Conservation (phyloP, 441 rosid species). For the Populus trichocarpa region DNA sequence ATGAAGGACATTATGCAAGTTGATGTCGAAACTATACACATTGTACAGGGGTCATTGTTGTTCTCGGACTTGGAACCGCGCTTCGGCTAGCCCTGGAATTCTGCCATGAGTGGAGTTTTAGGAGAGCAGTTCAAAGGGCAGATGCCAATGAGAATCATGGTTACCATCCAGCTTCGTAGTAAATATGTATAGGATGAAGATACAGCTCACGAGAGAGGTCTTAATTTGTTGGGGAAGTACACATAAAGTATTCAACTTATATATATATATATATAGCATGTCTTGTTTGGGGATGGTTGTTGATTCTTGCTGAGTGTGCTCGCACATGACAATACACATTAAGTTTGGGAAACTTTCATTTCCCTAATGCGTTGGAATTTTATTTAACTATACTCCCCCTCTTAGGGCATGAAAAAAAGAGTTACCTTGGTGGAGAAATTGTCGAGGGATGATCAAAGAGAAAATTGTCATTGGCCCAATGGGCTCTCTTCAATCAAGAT, state of each 20-base stretch:
- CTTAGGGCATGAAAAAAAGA: not conserved
- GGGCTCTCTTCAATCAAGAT: not conserved
- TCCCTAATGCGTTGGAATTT: not conserved
- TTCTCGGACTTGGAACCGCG: constrained; percentile 88
- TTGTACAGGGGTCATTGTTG: constrained; percentile 68
- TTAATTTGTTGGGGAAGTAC: constrained; percentile 3
- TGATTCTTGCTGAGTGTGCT: constrained; percentile 9
- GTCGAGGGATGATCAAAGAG: not conserved
- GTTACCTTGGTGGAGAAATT: not conserved
- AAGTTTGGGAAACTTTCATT: not conserved
- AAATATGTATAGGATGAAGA: constrained; percentile 20
- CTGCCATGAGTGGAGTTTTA: constrained; percentile 78
- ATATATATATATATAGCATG: not conserved
- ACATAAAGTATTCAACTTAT: constrained; percentile 11
- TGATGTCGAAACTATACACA: constrained; percentile 12
- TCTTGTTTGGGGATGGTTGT: not conserved
- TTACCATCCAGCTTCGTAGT: constrained; percentile 56
- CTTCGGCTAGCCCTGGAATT: constrained; percentile 72
- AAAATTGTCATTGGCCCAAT: not conserved
- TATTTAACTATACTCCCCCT: not conserved
- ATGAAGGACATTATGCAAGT: not conserved
- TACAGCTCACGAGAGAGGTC: constrained; percentile 1
- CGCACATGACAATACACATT: not conserved
- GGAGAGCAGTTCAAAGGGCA: constrained; percentile 67
- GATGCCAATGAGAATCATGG: constrained; percentile 51